Percentiles rank a stretch among this genome's conserved stretches.
Conservation (phyloP, 768 basidiomycete genomes). For the Xerocomellus dryophilus region DNA sequence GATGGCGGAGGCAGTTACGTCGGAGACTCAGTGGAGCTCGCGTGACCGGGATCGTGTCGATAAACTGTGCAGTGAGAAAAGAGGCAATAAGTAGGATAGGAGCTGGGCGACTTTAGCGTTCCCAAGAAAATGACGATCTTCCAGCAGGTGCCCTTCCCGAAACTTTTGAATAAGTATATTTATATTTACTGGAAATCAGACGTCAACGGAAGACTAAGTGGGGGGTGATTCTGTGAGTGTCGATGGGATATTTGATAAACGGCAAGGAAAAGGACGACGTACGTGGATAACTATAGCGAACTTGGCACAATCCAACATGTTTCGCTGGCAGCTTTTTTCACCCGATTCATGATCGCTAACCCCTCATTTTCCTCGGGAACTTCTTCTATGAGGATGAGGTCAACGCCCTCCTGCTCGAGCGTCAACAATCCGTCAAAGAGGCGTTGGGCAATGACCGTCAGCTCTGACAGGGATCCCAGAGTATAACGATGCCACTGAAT, state of each 20-base stretch:
- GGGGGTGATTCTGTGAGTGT: not conserved
- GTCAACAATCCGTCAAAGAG: slow-evolving; percentile 86
- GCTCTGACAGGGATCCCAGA: slow-evolving; percentile 51
- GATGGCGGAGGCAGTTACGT: not conserved
- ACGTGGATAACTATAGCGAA: slow-evolving; percentile 18
- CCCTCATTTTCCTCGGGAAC: slow-evolving; percentile 79
- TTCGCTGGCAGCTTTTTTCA: slow-evolving; percentile 83
- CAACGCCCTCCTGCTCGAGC: slow-evolving; percentile 72
- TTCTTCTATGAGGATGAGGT: slow-evolving; percentile 83
- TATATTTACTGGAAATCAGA: not conserved
- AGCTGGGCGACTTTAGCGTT: not conserved
- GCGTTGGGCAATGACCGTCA: slow-evolving; percentile 68
- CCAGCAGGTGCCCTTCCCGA: not conserved
- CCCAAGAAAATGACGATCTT: not conserved
- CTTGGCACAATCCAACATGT: slow-evolving; percentile 28
- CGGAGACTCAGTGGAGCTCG: not conserved
- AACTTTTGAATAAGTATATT: not conserved
- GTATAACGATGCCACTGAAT: slow-evolving; percentile 57
- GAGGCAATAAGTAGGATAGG: not conserved
- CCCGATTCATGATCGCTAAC: slow-evolving; percentile 91
- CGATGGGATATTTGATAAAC: not conserved
- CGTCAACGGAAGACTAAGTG: not conserved
- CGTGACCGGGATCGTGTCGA: not conserved
- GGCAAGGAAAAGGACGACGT: slow-evolving; percentile 1
- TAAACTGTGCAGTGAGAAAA: not conserved